Evolutionary conservation across 2,329 filamentous ascomycete genomes (phyloP), one percentile per base, ranked within the genome.

Genomic region (Polytolypa hystricis): DNA sequence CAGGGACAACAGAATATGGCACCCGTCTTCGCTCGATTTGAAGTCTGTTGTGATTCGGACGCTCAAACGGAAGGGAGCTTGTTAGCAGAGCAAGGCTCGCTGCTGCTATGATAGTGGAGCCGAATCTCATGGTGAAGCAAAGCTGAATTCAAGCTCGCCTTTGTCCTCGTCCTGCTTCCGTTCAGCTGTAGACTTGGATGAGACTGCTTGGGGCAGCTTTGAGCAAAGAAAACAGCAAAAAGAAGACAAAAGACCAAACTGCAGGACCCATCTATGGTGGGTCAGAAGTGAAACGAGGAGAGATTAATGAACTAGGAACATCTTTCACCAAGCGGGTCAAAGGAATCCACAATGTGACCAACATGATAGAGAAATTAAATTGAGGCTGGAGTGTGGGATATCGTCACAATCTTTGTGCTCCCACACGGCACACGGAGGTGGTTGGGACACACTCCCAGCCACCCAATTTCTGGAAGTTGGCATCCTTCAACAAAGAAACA

Each of bases 1-100:
- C 45, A n/a, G 37, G 42, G 8, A 47, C 41, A 34, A 47, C 45
- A n/a, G 45, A 47, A 21, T 45, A 47, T 27, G 37, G 36, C 11
- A 40, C 35, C 26, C 16, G 35, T 33, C 41, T 44, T 27, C 30
- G 38, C 14, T 7, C 14, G 17, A 39, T 2, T 11, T 30, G 15
- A 5, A 7, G 18, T 26, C 21, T 26, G 10, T 7, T 7, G 21
- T 8, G 9, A 17, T 26, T 30, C 5, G 16, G 20, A 25, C 27
- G n/a, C n/a, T n/a, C 23, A 21, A 37, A 11, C 11, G 35, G 35
- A n/a, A 37, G 18, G 3, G 35, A 31, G 20, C 18, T 21, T 5
- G 21, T 14, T 15, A 18, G n/a, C 3, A 29, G 19, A 19, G 35
- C 39, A 29, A 34, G 27, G n/a, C 30, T 39, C 32, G 40, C 39